Evolutionary conservation across 1,139 yeast species (phyloP).

Genomic region (Debaryomycetaceae sp.): DNA sequence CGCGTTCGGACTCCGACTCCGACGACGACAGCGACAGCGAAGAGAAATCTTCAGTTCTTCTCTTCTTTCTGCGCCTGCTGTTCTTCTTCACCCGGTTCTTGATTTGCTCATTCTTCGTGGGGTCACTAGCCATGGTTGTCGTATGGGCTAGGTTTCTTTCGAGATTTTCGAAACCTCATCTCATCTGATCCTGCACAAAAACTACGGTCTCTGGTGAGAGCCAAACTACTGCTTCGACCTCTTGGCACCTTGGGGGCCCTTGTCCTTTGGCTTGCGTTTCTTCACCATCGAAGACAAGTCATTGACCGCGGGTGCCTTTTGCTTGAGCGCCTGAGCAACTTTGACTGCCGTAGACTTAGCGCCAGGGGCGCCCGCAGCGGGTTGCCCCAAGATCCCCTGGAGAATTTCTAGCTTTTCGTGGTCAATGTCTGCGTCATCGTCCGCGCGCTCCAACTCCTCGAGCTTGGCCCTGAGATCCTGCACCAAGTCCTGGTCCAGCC

Average conservation of each 20-base stretch:
- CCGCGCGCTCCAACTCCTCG: conserved; percentile 52
- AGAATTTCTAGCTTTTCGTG: conserved; percentile 56
- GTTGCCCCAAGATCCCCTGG: conserved; percentile 60
- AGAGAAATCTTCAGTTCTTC: conserved; percentile 67
- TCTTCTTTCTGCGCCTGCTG: conserved; percentile 62
- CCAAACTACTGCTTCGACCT: conserved; percentile 10
- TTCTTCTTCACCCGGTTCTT: conserved; percentile 5
- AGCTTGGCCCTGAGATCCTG: conserved; percentile 49
- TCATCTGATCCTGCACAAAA: conserved; percentile 4
- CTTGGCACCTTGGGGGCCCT: conserved; percentile 10
- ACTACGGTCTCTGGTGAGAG: neutral
- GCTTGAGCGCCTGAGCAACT: too few relatives aligned
- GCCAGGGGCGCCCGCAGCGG: conserved; percentile 16
- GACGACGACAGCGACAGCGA: conserved; percentile 44
- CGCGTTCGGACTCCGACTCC: conserved; percentile 10
- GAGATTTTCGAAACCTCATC: neutral
- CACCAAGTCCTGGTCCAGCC: conserved; percentile 48
- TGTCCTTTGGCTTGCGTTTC: conserved; percentile 24
- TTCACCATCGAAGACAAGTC: conserved; percentile 34
- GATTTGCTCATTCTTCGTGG: conserved; percentile 1
- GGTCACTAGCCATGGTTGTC: neutral
- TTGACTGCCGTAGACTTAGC: conserved; percentile 9
- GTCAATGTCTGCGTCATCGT: conserved; percentile 47
- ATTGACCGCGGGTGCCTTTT: conserved; percentile 21
- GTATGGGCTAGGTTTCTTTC: neutral